Conservation (phyloP, 2,329 filamentous ascomycete genomes). For the Claviceps paspali region DNA sequence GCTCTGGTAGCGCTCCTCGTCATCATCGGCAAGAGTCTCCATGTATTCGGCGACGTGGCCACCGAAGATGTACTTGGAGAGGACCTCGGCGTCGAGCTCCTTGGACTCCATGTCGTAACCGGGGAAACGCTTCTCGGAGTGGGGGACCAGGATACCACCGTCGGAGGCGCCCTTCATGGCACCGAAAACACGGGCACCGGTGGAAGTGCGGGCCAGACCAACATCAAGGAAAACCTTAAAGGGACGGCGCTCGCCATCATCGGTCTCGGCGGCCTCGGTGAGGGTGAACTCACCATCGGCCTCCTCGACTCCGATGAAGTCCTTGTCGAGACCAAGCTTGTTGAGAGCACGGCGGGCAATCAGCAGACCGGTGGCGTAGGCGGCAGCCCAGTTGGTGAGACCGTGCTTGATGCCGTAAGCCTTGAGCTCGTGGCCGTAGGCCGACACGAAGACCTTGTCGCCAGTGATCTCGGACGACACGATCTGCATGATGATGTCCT, state of each 20-base stretch:
- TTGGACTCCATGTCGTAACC: slow-evolving; percentile 94
- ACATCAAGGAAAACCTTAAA: slow-evolving; percentile 99
- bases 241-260: slow-evolving; percentile 85
- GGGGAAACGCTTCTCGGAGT: slow-evolving; percentile 99
- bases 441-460: slow-evolving; percentile 88
- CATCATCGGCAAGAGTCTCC: slow-evolving; percentile 98
- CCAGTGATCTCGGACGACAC: slow-evolving; percentile 90
- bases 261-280: slow-evolving; percentile 84
- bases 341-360: slow-evolving; percentile 90
- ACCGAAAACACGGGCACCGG: slow-evolving; percentile 96
- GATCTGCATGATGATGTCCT: slow-evolving; percentile 97
- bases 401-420: slow-evolving; percentile 96
- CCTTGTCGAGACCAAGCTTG: slow-evolving; percentile 91
- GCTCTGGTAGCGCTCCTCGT: slow-evolving; percentile 98
- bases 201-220: slow-evolving; percentile 91
- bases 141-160: slow-evolving; percentile 89
- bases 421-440: slow-evolving; percentile 95
- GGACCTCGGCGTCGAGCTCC: slow-evolving; percentile 92
- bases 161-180: slow-evolving; percentile 99
- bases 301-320: slow-evolving; percentile 94
- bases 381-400: slow-evolving; percentile 98
- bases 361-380: slow-evolving; percentile 92
- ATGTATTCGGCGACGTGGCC: slow-evolving; percentile 99
- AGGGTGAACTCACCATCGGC: slow-evolving; percentile 89
- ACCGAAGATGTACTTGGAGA: slow-evolving; percentile 98